Evolutionary conservation across 768 basidiomycete genomes (phyloP).

Genomic region (Trametes cinnabarina): DNA sequence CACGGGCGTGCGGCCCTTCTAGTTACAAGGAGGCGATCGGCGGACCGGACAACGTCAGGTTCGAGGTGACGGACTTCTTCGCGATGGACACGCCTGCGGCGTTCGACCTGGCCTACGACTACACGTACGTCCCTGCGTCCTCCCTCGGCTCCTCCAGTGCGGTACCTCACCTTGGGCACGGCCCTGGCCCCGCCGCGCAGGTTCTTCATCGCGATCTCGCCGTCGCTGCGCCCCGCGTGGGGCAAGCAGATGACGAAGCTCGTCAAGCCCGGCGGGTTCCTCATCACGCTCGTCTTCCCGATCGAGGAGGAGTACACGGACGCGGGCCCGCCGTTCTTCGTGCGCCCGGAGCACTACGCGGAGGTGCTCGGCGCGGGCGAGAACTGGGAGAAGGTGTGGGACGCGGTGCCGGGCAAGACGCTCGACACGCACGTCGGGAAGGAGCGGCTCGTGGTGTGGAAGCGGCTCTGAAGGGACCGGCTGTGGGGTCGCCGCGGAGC

Average conservation of each 20-base stretch:
- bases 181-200: constrained; percentile 36
- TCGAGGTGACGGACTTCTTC: constrained; percentile 57
- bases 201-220: constrained; percentile 73
- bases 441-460: constrained; percentile 58
- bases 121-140: constrained; percentile 48
- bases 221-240: constrained; percentile 52
- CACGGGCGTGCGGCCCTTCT: neutral
- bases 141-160: no score
- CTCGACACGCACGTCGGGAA: constrained; percentile 41
- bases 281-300: constrained; percentile 61
- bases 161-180: neutral
- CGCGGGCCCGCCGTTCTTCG: constrained; percentile 61
- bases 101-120: constrained; percentile 65
- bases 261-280: constrained; percentile 58
- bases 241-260: constrained; percentile 54
- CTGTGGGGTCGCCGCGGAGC: no score
- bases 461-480: constrained; percentile 20
- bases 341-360: constrained; percentile 55
- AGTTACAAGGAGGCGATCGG: neutral
- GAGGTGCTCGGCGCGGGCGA: constrained; percentile 40
- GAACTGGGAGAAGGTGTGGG: constrained; percentile 53
- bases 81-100: constrained; percentile 22
- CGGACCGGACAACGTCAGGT: constrained; percentile 31
- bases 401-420: constrained; percentile 46
- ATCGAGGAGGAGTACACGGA: constrained; percentile 37